Evolutionary conservation across 2,329 filamentous ascomycete species (phyloP).

Genomic region (Fulvia fulva): DNA sequence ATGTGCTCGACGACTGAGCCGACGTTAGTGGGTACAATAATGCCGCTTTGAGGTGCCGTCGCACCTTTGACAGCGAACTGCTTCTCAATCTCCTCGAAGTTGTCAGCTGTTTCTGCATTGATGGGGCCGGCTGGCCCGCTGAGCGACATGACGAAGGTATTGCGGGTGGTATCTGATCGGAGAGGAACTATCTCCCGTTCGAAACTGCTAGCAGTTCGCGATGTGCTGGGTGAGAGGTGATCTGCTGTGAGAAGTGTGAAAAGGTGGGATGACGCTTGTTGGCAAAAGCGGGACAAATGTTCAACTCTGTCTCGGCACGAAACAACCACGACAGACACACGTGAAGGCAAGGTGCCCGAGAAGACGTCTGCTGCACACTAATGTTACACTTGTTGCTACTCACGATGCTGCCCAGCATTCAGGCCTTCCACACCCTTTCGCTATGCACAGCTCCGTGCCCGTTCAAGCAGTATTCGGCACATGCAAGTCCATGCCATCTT

Average conservation of each 20-base stretch:
- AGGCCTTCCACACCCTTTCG: not conserved
- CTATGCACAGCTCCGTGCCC: not conserved
- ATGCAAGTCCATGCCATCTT: not conserved
- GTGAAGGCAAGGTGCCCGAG: not conserved
- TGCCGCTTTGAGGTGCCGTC: no score
- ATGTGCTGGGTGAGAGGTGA: not conserved
- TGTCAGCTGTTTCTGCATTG: constrained; percentile 59
- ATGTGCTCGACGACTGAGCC: constrained; percentile 79
- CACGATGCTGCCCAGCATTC: not conserved
- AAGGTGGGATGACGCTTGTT: not conserved
- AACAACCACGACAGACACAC: not conserved
- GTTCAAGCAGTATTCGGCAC: not conserved
- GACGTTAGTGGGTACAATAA: constrained; percentile 2
- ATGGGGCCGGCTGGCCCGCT: constrained; percentile 27
- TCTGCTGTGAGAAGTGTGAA: not conserved
- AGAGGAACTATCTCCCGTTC: not conserved
- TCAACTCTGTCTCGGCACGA: not conserved
- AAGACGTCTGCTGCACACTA: not conserved
- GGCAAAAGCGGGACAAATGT: not conserved
- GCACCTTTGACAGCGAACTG: constrained; percentile 95
- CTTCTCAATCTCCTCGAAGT: constrained; percentile 77
- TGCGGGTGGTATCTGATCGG: not conserved
- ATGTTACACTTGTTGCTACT: not conserved
- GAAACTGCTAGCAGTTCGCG: not conserved
- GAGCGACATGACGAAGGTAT: constrained; percentile 23